Percentiles rank a stretch among this genome's conserved stretches.
Evolutionary conservation across 805 yeast genomes (phyloP).

Genomic region (Starmerella ratchasimensis): DNA sequence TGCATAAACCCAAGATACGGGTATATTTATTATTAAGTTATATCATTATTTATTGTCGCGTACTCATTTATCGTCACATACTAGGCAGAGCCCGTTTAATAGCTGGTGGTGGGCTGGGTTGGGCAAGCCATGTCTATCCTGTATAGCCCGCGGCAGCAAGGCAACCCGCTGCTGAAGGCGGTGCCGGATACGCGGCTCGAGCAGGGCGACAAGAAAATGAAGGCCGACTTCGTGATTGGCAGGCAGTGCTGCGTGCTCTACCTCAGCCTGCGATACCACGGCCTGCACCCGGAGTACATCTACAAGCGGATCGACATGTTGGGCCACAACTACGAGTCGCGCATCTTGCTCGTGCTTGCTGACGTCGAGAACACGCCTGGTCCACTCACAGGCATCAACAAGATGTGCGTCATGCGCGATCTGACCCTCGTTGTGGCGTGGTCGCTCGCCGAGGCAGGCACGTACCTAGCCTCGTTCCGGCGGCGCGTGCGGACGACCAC

Average conservation of each 20-base stretch:
- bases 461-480: constrained; percentile 26
- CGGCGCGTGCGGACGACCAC: constrained; percentile 24
- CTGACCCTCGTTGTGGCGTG: constrained; percentile 28
- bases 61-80: no score
- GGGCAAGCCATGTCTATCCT: constrained; percentile 10
- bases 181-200: constrained; percentile 20
- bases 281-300: constrained; percentile 32
- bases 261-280: constrained; percentile 26
- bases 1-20: no score
- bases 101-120: no score
- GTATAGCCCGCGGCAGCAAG: constrained; percentile 22
- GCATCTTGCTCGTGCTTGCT: constrained; percentile 28
- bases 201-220: constrained; percentile 22
- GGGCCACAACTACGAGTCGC: constrained; percentile 24
- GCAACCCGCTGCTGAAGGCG: constrained; percentile 23
- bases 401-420: constrained; percentile 23
- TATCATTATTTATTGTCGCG: no score
- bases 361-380: constrained; percentile 30
- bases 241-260: constrained; percentile 27
- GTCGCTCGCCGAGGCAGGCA: constrained; percentile 29
- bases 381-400: constrained; percentile 26
- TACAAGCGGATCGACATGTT: constrained; percentile 26
- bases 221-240: constrained; percentile 29
- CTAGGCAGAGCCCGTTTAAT: no score
- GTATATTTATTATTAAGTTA: no score